Conservation (phyloP, 345 rosid genomes). For the Gossypium rotundifolium region DNA sequence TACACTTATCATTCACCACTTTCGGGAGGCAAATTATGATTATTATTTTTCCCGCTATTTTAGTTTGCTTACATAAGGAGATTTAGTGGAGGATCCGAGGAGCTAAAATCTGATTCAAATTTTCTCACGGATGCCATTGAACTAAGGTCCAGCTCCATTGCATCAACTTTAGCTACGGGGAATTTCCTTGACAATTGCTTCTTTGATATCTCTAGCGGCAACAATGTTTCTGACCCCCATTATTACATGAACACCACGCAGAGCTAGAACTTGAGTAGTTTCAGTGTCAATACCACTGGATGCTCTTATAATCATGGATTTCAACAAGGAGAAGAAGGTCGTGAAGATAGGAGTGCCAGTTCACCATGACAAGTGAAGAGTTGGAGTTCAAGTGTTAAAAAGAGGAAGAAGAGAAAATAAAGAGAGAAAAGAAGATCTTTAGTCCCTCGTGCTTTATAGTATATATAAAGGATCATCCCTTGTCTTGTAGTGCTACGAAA, state of each 20-base stretch:
- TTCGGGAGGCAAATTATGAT: background rate
- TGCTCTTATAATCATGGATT: slow-evolving; percentile 36
- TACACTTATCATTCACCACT: background rate
- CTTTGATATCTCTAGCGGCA: slow-evolving; percentile 49
- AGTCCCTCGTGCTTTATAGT: rapidly evolving
- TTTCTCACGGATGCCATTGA: slow-evolving; percentile 57
- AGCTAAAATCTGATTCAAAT: slow-evolving; percentile 38
- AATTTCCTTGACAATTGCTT: slow-evolving; percentile 43
- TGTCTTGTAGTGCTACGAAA: no score
- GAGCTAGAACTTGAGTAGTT: slow-evolving; percentile 66
- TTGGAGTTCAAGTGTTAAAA: no score
- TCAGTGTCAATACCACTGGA: slow-evolving; percentile 76
- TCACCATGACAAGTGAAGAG: no score
- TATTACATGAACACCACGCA: slow-evolving; percentile 59
- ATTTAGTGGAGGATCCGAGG: slow-evolving; percentile 39
- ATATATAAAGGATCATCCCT: no score
- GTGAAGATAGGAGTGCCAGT: no score
- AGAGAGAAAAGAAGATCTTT: no score
- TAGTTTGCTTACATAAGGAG: slow-evolving; percentile 37
- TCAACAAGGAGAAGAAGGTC: no score
- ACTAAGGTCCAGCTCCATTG: slow-evolving; percentile 69
- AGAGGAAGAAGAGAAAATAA: no score
- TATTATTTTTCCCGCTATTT: background rate
- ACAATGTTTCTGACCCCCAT: slow-evolving; percentile 62
- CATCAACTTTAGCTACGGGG: slow-evolving; percentile 54